A percentile compares a stretch with the other conserved stretches of the same genome.
These are phyloP conservation scores for Fusarium sp. DNA, from an alignment of 2,329 filamentous ascomycete genomes.

Conservation along the genomic window DNA sequence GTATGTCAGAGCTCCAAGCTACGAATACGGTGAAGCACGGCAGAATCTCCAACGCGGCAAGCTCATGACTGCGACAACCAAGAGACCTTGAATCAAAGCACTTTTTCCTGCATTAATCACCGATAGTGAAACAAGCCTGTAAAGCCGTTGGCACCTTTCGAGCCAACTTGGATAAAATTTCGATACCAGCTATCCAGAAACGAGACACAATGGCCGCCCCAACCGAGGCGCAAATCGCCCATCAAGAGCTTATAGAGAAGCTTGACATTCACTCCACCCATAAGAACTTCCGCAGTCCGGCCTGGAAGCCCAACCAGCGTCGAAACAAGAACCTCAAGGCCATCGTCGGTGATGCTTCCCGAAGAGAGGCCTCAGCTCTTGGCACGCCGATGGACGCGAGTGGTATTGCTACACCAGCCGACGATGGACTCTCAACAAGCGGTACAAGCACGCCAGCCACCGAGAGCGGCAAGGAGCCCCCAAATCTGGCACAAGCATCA, in stretches of 20 bases:
- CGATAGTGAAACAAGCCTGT: background rate
- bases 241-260: conserved; percentile 86
- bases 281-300: conserved; percentile 88
- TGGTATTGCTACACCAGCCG: conserved; percentile 74
- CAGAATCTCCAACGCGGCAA: conserved; percentile 43
- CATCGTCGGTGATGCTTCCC: conserved; percentile 87
- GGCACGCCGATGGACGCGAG: conserved; percentile 80
- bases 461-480: conserved; percentile 54
- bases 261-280: conserved; percentile 89
- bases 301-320: conserved; percentile 92
- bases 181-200: background rate
- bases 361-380: conserved; percentile 87
- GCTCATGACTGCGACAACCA: conserved; percentile 11
- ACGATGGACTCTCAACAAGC: conserved; percentile 65
- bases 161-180: background rate
- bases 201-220: conserved; percentile 66
- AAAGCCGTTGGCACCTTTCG: background rate
- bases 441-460: conserved; percentile 66
- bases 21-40: conserved; percentile 46
- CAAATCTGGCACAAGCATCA: conserved; percentile 89
- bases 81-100: background rate
- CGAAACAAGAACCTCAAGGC: conserved; percentile 99
- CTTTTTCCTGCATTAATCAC: background rate
- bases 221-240: conserved; percentile 78
- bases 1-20: conserved; percentile 1